Conservation (phyloP, 2,329 filamentous ascomycete genomes). For the Fusarium cicatricum region DNA sequence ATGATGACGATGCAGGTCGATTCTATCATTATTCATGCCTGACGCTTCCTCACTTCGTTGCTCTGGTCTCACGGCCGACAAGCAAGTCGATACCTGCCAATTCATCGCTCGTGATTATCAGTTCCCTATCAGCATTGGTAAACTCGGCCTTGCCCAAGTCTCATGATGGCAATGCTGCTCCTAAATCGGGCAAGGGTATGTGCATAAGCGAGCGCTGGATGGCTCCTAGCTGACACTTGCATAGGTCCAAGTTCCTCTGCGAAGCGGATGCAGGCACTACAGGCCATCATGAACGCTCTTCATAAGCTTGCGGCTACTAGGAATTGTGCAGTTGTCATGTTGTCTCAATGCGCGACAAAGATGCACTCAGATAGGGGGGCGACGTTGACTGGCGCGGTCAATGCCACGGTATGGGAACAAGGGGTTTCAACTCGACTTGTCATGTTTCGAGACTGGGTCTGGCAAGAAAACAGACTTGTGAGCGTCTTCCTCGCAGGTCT, state of each 20-base stretch:
- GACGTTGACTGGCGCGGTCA: slow-evolving; percentile 77
- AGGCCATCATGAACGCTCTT: slow-evolving; percentile 73
- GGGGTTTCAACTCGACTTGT: slow-evolving; percentile 77
- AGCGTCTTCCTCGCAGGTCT: slow-evolving; percentile 68
- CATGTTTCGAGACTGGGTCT: slow-evolving; percentile 80
- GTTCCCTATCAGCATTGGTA: slow-evolving; percentile 79
- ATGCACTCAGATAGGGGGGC: slow-evolving; percentile 74
- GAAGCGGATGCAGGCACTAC: slow-evolving; percentile 61
- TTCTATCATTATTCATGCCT: slow-evolving; percentile 61
- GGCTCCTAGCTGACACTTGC: slow-evolving; percentile 14
- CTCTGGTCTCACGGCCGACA: slow-evolving; percentile 75
- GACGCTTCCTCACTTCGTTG: slow-evolving; percentile 76
- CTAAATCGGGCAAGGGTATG: slow-evolving; percentile 53
- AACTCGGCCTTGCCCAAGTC: slow-evolving; percentile 78
- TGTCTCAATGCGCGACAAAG: slow-evolving; percentile 84
- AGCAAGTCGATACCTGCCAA: slow-evolving; percentile 66
- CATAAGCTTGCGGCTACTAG: slow-evolving; percentile 78
- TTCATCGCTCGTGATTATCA: slow-evolving; percentile 77
- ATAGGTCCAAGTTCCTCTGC: slow-evolving; percentile 50
- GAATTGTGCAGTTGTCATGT: slow-evolving; percentile 76
- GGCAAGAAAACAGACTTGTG: slow-evolving; percentile 54
- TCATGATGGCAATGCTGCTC: slow-evolving; percentile 48
- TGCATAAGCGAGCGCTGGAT: slow-evolving; percentile 11
- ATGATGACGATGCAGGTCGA: slow-evolving; percentile 40
- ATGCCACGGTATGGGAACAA: slow-evolving; percentile 81